Percentiles rank a stretch among this genome's conserved stretches.
Conservation (phyloP, 1,284 basidiomycete genomes). For the Ceraceosorus bombacis region DNA sequence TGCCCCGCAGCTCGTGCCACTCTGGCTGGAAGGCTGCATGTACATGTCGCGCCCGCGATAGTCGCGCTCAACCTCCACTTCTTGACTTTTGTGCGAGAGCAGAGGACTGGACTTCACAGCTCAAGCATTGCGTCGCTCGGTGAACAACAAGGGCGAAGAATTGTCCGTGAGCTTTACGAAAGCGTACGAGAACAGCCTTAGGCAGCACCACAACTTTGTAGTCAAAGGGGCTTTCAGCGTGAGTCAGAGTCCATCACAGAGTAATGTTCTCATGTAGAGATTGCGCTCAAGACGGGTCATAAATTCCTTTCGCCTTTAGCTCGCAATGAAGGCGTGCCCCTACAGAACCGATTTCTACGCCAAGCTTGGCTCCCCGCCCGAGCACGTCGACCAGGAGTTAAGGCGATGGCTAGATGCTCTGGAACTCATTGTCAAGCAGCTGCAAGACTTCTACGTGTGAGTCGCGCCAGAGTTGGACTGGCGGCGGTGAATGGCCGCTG, state of each 20-base stretch:
- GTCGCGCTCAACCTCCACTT: not conserved
- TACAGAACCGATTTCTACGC: conserved; percentile 80
- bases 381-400: conserved; percentile 64
- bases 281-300: not conserved
- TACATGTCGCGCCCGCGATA: too few species aligned
- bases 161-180: conserved; percentile 69
- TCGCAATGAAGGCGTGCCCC: conserved; percentile 95
- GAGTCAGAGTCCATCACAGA: not conserved
- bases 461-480: conserved; percentile 5
- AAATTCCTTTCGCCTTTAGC: conserved; percentile 45
- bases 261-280: not conserved
- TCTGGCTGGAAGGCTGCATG: too few species aligned
- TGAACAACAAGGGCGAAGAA: conserved; percentile 64
- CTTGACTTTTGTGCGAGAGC: conserved; percentile 1
- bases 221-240: conserved; percentile 67
- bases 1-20: too few species aligned
- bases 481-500: too few species aligned
- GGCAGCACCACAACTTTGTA: conserved; percentile 79
- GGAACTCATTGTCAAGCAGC: conserved; percentile 61
- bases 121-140: conserved; percentile 67
- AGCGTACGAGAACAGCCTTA: conserved; percentile 74
- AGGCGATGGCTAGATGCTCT: conserved; percentile 71
- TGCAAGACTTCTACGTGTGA: conserved; percentile 61
- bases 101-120: conserved; percentile 87
- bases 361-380: conserved; percentile 70